Percentiles rank a stretch among this genome's conserved stretches.
These are phyloP conservation scores for Guillardia theta DNA, from an alignment of 78 protist species.

Conservation along the genomic window DNA sequence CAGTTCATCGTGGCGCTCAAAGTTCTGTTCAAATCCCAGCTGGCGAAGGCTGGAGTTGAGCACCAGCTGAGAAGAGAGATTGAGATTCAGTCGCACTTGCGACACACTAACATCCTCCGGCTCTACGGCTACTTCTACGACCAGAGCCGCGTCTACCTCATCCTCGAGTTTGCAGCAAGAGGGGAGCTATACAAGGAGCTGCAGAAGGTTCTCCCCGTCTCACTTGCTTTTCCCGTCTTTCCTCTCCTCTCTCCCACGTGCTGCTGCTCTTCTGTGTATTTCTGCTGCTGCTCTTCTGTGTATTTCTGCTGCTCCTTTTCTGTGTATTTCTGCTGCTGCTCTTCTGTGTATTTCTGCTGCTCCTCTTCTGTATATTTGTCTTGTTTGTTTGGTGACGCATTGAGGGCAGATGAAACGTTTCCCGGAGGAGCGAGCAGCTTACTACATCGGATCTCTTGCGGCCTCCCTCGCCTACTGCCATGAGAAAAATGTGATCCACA, in stretches of 20 bases:
- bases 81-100: slow-evolving; percentile 74
- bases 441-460: background rate
- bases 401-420: too few relatives aligned
- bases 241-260: background rate
- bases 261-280: background rate
- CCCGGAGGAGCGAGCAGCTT: slow-evolving; percentile 18
- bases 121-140: slow-evolving; percentile 95
- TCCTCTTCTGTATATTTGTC: too few relatives aligned
- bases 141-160: slow-evolving; percentile 82
- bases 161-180: slow-evolving; percentile 93
- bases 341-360: too few relatives aligned
- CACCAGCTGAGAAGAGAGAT: slow-evolving; percentile 93
- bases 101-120: background rate
- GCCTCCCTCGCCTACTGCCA: background rate
- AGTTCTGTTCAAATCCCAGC: slow-evolving; percentile 86
- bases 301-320: too few relatives aligned
- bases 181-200: slow-evolving; percentile 80
- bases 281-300: too few relatives aligned
- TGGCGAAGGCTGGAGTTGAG: slow-evolving; percentile 68
- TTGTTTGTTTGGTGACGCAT: too few relatives aligned
- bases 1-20: slow-evolving; percentile 92
- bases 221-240: background rate
- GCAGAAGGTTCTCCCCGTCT: background rate
- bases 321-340: too few relatives aligned
- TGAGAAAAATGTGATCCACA: slow-evolving; percentile 84